These are phyloP conservation scores for Boletus subcaerulescens DNA, from an alignment of 768 basidiomycete species.

Conservation along the genomic window DNA sequence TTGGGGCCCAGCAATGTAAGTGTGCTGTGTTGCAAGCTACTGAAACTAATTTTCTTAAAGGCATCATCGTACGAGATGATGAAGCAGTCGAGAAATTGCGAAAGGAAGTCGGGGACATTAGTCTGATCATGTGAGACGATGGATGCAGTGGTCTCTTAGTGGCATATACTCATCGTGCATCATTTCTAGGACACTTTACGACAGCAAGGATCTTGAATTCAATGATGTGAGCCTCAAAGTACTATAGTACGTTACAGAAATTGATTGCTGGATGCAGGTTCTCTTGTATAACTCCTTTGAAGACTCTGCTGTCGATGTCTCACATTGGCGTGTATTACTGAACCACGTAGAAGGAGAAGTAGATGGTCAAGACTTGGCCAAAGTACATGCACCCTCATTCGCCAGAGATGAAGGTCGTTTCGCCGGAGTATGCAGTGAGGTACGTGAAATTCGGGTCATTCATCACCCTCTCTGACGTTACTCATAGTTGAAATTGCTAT, in stretches of 20 bases:
- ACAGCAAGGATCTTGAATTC: constrained; percentile 32
- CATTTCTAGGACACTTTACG: constrained; percentile 28
- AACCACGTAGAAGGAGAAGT: constrained; percentile 35
- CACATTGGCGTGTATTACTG: constrained; percentile 61
- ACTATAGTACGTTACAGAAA: not conserved
- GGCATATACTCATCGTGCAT: not conserved
- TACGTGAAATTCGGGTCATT: constrained; percentile 21
- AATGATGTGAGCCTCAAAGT: constrained; percentile 12
- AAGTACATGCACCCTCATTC: constrained; percentile 42
- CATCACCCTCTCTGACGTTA: not conserved
- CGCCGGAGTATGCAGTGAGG: constrained; percentile 57
- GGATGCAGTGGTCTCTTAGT: not conserved
- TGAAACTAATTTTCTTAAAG: constrained; percentile 30
- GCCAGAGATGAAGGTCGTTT: constrained; percentile 44
- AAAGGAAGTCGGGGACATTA: constrained; percentile 54
- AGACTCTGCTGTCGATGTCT: constrained; percentile 48
- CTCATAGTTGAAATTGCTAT: constrained; percentile 58
- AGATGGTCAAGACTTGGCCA: constrained; percentile 8
- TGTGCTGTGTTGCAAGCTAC: not conserved
- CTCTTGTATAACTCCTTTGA: constrained; percentile 74
- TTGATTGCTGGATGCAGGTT: constrained; percentile 41
- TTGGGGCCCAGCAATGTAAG: constrained; percentile 66
- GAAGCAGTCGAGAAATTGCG: constrained; percentile 45
- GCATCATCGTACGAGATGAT: constrained; percentile 67
- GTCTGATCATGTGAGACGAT: constrained; percentile 50